Base-by-base conservation (phyloP, 352 stramenopile genomes). In the Globisporangium okanoganense region DNA sequence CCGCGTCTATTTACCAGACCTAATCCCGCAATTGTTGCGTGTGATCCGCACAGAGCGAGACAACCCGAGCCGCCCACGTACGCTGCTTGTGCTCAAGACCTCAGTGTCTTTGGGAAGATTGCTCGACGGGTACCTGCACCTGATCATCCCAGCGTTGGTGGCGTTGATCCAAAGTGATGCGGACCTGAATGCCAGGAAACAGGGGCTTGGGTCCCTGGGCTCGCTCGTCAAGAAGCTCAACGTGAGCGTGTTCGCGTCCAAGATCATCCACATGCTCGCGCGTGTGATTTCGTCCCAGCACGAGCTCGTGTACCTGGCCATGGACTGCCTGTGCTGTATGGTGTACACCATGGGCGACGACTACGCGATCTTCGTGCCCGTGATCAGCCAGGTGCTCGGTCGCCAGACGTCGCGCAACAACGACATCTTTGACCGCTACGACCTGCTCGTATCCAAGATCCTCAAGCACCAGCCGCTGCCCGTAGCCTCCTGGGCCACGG, bases 211-310 rank as follows among this genome's bases (percentile, higher is more conserved):
- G 0, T 93, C 87, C 1, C 78, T 95, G 8, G 85, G 82, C 0
- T 92, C 85, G 40, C 74, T 95, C 8, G 85, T 95, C n/a, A 92
- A 92, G 64, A 94, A 93, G 71, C 77, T 95, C 31, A 95, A 95
- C 44, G 84, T 95, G 20, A 92, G 84, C 40, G 84, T 93, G 9
- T 95, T 88, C 64, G 86, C 86, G 6, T 94, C 84, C 31, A 95
- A 94, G 70, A 95, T 95, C 64, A 95, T 95, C 61, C 86, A 95
- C 62, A 94, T 93, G 83, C 70, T 95, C 2, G 80, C 85, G 24
- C 84, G 86, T 58, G 85, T 95, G 40, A 92, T 94, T 48, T 87
- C 82, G 10, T 79, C 79, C 2, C 86, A 95, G 56, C 80, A 75
- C 9, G 86, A 95, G 35, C 76, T 95, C 36, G 82, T 94, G 16